Evolutionary conservation across 225 moss, liverwort and hornwort species (phyloP), one percentile per base, ranked within the genome.

Genomic region (Sphagnum tenellum): DNA sequence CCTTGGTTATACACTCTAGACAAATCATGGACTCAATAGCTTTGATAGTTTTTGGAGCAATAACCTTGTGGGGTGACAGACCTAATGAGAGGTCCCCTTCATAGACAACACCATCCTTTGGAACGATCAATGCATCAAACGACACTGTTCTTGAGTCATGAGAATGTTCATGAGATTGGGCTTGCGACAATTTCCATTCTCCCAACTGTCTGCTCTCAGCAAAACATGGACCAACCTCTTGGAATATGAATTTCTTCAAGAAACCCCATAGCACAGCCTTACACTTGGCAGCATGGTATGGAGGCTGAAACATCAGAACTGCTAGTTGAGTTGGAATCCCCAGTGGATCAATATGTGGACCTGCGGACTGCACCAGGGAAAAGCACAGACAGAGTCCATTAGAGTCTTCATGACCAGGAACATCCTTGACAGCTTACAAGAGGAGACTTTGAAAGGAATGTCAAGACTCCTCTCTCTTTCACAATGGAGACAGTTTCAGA

Each of bases 271-370:
- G 61, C 2, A 82, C 65, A 5, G 83, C 83, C 59, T 73, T 76
- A 54, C 74, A 75, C 60, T 61, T 77, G 7, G 68, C 50, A 3
- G 82, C 79, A 12, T 77, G 77, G 50, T 76, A 81, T 2, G 66
- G 63, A 4, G 81, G 71, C 55, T 81, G 89, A 67, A 84, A 92
- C 3, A 65, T 67, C 13, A 89, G 67, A 4, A 59, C 54, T 3
- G 77, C 71, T 4, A 82, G 69, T 61, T 76, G 71, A 2, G 88
- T 89, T 3, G 72, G 86, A 47, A 88, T 81, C 3, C 95, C 92
- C 47, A 95, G 68, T 9, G 86, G 89, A 10, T 95, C 89, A 64
- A 95, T 79, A 45, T 95, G 86, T 3, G 84, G 89, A 3, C 78
- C 87, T 3, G 78, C 77, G n/a, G 67, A 73, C 70, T 86, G 85